Evolutionary conservation across 345 rosid genomes (phyloP), one percentile per base, ranked within the genome.

Genomic region (Moricandia arvensis): DNA sequence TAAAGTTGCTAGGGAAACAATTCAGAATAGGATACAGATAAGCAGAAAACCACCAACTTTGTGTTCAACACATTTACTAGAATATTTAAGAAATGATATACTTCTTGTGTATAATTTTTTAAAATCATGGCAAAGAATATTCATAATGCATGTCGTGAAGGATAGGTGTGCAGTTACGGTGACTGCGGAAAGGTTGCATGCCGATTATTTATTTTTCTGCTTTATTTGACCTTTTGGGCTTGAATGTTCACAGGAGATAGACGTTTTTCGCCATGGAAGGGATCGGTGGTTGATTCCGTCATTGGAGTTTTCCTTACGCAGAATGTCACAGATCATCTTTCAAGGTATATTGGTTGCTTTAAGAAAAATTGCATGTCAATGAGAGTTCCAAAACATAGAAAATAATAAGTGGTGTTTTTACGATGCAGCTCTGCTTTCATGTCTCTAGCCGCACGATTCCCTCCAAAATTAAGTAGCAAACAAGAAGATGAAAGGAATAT

Each of bases 241-340:
- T 35, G 59, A 34, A 71, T 66, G 53, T 59, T 81, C 73, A 66
- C 92, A 94, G 98, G 98, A 63, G 97, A 94, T 76, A 86, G 98
- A 66, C 90, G 93, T 55, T 94, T 94, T 87, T 90, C 97, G n/a
- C 85, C 83, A 77, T 94, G 98, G 98, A 94, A 94, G 79, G 98
- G 98, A 66, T 94, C 98, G 2, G 96, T 94, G 75, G 97, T 94
- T 72, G 98, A 94, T 81, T 94, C 98, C 0, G 97, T 94, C 41
- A 84, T 94, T 57, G 98, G 98, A 75, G 98, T 94, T 38, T 94
- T 91, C 84, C 90, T 94, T 26, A 94, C 98, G 34, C 98, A 94
- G 64, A 94, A 94, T 75, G 98, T 94, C 67, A 84, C 98, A 30
- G 98, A 94, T 80, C 97, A 91, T 72, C 97, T 94, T 43, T 94